These are phyloP conservation scores for Willaertia magna DNA, from an alignment of 208 protist species.

Conservation along the genomic window DNA sequence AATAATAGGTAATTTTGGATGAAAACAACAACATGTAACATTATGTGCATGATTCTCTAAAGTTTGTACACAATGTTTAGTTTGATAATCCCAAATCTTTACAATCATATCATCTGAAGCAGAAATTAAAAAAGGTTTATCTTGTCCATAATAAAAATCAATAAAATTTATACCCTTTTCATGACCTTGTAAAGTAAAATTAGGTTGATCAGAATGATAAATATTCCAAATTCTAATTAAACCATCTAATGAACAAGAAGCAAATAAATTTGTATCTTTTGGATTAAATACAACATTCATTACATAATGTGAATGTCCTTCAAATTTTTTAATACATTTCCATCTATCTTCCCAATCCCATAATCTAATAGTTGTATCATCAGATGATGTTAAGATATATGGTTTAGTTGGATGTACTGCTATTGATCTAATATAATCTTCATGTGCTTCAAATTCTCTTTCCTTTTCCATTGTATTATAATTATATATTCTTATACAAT, in stretches of 20 bases:
- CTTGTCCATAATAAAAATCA: constrained; percentile 89
- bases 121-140: constrained; percentile 94
- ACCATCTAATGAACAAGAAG: constrained; percentile 87
- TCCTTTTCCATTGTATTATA: constrained; percentile 97
- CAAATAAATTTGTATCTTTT: constrained; percentile 94
- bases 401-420: constrained; percentile 92
- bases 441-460: constrained; percentile 85
- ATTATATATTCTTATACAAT: constrained; percentile 87
- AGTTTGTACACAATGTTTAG: constrained; percentile 83
- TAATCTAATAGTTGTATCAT: constrained; percentile 94
- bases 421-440: constrained; percentile 88
- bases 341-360: constrained; percentile 96
- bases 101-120: constrained; percentile 87
- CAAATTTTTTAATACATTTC: constrained; percentile 70
- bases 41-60: constrained; percentile 89
- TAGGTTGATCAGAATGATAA: constrained; percentile 60
- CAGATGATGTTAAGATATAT: constrained; percentile 81
- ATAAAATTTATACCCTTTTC: constrained; percentile 96
- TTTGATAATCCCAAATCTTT: constrained; percentile 98
- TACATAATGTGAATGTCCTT: constrained; percentile 94
- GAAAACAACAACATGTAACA: constrained; percentile 79
- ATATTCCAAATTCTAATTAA: constrained; percentile 91
- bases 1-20: constrained; percentile 90
- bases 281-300: constrained; percentile 92
- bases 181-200: constrained; percentile 95